Conservation (phyloP, 768 basidiomycete genomes). For the Asterophora lycoperdoides region DNA sequence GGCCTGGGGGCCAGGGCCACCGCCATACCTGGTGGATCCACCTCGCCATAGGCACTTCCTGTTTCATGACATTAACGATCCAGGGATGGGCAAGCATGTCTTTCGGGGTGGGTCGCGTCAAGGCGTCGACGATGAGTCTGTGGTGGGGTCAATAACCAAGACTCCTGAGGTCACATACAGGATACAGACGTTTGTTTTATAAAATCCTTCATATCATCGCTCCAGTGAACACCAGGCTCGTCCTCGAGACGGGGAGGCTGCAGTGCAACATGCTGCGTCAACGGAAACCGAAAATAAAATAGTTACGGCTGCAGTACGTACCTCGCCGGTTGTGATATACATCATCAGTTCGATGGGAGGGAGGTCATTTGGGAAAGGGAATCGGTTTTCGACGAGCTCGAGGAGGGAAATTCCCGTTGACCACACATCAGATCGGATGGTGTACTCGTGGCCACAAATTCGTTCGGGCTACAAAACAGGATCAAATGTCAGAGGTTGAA, state of each 20-base stretch:
- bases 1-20: slow-evolving; percentile 51
- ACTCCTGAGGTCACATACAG: neutral
- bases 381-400: slow-evolving; percentile 90
- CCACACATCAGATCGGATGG: slow-evolving; percentile 97
- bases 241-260: slow-evolving; percentile 84
- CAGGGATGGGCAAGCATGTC: slow-evolving; percentile 84
- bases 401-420: slow-evolving; percentile 92
- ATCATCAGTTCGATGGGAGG: slow-evolving; percentile 93
- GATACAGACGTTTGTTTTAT: slow-evolving; percentile 72
- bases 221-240: slow-evolving; percentile 67
- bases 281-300: slow-evolving; percentile 13
- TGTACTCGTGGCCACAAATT: slow-evolving; percentile 87
- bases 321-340: slow-evolving; percentile 80
- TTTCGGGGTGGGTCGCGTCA: slow-evolving; percentile 71
- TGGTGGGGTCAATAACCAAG: slow-evolving; percentile 4
- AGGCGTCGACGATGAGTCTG: slow-evolving; percentile 52
- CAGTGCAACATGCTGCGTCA: slow-evolving; percentile 7
- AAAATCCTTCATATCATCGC: slow-evolving; percentile 87
- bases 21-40: slow-evolving; percentile 87
- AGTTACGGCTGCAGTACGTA: slow-evolving; percentile 26
- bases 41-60: slow-evolving; percentile 83
- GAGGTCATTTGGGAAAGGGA: slow-evolving; percentile 91
- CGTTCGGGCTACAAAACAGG: slow-evolving; percentile 71
- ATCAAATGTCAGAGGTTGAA: slow-evolving; percentile 12
- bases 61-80: slow-evolving; percentile 71